Evolutionary conservation across 176 grass and related monocot species (phyloP).

Genomic region (Zea mays): DNA sequence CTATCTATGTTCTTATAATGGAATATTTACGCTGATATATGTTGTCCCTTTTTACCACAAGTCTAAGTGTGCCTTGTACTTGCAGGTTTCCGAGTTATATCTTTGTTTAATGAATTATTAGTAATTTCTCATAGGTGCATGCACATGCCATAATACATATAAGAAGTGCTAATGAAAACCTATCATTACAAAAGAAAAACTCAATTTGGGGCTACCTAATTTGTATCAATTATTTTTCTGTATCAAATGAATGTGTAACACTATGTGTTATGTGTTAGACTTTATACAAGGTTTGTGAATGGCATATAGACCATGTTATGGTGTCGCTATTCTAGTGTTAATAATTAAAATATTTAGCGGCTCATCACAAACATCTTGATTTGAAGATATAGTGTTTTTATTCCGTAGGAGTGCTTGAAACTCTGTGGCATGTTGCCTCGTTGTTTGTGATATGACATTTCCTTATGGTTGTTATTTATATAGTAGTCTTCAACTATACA

Average conservation of each 20-base stretch:
- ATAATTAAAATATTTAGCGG: not conserved
- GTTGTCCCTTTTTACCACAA: too few relatives aligned
- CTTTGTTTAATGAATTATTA: too few relatives aligned
- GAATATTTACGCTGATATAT: not conserved
- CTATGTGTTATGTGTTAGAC: conserved; percentile 7
- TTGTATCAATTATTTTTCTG: not conserved
- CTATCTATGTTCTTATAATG: not conserved
- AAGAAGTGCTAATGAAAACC: too few relatives aligned
- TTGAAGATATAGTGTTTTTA: not conserved
- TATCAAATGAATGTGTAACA: conserved; percentile 13
- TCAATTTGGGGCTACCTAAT: too few relatives aligned
- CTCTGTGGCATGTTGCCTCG: not conserved
- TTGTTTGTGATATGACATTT: conserved; percentile 5
- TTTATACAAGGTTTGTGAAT: not conserved
- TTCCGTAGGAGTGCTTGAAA: not conserved
- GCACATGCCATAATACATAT: too few relatives aligned
- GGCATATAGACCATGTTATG: not conserved
- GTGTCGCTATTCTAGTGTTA: not conserved
- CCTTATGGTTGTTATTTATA: conserved; percentile 9
- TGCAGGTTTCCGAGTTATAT: too few relatives aligned
- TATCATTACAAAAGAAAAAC: too few relatives aligned
- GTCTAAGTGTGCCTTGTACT: too few relatives aligned
- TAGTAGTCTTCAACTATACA: not conserved
- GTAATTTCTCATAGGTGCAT: too few relatives aligned
- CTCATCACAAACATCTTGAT: not conserved